Conservation (phyloP, 2,329 filamentous ascomycete species). For the Claviceps monticola region DNA sequence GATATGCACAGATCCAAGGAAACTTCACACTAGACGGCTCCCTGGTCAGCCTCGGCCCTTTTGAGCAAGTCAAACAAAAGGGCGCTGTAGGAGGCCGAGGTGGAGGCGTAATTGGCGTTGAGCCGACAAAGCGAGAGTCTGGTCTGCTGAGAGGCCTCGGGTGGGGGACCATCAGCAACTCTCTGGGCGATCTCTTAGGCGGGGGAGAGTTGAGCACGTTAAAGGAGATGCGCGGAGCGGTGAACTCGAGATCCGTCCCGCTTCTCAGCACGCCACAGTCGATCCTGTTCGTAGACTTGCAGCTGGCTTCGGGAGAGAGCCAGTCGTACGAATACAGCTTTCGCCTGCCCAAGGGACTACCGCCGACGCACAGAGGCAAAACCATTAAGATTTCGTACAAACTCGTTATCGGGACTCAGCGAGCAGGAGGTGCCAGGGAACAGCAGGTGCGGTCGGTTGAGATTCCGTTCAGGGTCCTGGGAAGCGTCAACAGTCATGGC, state of each 20-base stretch:
- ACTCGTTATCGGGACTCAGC: conserved; percentile 80
- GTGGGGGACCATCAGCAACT: conserved; percentile 79
- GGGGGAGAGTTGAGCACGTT: conserved; percentile 81
- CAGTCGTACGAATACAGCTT: conserved; percentile 79
- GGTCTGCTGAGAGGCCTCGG: conserved; percentile 74
- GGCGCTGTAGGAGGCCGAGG: conserved; percentile 79
- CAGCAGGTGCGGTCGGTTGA: conserved; percentile 84
- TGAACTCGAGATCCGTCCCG: conserved; percentile 75
- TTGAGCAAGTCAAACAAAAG: conserved; percentile 92
- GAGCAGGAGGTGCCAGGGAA: conserved; percentile 62
- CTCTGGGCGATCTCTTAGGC: conserved; percentile 75
- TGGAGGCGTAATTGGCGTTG: conserved; percentile 72
- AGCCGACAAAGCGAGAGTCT: conserved; percentile 58
- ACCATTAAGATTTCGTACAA: conserved; percentile 90
- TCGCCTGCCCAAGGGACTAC: conserved; percentile 73
- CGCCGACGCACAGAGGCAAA: conserved; percentile 79
- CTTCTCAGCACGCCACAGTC: conserved; percentile 91
- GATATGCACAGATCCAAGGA: conserved; percentile 85
- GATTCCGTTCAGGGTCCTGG: conserved; percentile 82
- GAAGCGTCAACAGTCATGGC: conserved; percentile 79
- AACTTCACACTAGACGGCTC: conserved; percentile 88
- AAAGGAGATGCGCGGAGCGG: conserved; percentile 83
- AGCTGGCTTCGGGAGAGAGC: conserved; percentile 77
- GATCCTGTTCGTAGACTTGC: conserved; percentile 86
- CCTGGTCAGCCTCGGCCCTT: conserved; percentile 73